phyloP scores from a whole-genome alignment of 169 alveolate genomes.

The Hammondia hammondi region DNA sequence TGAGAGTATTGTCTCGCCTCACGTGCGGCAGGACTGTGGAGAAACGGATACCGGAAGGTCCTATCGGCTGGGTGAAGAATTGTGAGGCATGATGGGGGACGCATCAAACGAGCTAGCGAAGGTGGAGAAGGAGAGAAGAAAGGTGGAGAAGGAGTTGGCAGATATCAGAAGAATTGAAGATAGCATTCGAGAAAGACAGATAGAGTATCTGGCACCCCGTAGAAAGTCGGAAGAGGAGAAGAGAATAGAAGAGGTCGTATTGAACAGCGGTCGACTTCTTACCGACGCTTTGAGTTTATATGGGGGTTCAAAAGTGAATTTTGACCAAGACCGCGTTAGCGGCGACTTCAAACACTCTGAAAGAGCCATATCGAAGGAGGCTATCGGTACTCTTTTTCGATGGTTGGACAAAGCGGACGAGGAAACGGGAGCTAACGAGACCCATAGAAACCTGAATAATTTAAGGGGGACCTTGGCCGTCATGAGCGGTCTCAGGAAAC shows the following conservation, averaged over 20 bases:
- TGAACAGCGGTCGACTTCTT: background rate
- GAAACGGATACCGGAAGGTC: no score
- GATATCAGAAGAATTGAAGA: background rate
- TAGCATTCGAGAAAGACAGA: background rate
- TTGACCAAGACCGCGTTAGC: background rate
- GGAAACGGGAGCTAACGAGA: background rate
- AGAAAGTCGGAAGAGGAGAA: background rate
- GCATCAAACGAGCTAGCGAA: background rate
- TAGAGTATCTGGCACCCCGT: background rate
- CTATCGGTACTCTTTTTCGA: background rate
- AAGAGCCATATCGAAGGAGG: background rate
- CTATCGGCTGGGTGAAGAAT: no score
- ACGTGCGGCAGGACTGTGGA: no score
- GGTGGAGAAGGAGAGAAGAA: background rate
- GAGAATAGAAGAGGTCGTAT: background rate
- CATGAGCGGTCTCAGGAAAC: slow-evolving; percentile 1
- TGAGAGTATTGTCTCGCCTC: no score
- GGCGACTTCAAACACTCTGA: background rate
- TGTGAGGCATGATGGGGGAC: background rate
- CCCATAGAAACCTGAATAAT: background rate
- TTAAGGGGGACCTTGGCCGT: background rate
- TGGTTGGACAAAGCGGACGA: slow-evolving; percentile 5
- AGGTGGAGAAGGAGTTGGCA: background rate
- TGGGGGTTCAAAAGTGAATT: background rate
- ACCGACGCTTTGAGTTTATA: background rate